Conservation (phyloP, 1,284 basidiomycete genomes). For the Hypsizygus ulmarius region DNA sequence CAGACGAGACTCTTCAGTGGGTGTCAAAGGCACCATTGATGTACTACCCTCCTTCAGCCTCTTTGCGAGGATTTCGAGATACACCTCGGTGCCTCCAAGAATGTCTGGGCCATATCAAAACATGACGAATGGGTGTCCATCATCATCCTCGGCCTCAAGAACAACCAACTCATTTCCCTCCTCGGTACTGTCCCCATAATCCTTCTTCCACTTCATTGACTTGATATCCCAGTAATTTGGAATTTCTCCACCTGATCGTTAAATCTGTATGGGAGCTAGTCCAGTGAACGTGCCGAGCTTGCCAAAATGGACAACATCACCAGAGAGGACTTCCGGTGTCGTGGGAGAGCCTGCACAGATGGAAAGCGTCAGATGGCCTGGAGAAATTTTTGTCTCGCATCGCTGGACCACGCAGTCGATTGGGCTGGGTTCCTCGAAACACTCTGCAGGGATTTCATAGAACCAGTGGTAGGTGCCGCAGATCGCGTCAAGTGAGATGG, state of each 20-base stretch:
- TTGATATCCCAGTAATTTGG: not conserved
- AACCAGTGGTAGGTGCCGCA: constrained; percentile 1
- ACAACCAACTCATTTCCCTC: not conserved
- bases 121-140: not conserved
- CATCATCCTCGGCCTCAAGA: not conserved
- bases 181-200: not conserved
- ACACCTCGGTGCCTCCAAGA: not conserved
- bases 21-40: not conserved
- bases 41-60: not conserved
- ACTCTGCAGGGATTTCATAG: not conserved
- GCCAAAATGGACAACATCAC: not conserved
- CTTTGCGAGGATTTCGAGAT: not conserved
- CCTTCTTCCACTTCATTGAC: not conserved
- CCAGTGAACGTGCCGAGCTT: not conserved
- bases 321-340: not conserved
- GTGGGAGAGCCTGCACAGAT: not conserved
- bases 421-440: not conserved
- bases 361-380: not conserved
- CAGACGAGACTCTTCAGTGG: not conserved
- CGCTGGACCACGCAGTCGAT: not conserved
- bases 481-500: not conserved
- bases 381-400: no score
- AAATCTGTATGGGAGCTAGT: not conserved
- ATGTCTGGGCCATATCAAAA: not conserved
- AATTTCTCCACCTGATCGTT: not conserved